Percentiles rank a stretch among this genome's conserved stretches.
Conservation (phyloP, 176 grass and related monocot genomes). For the Elymus sibiricus region DNA sequence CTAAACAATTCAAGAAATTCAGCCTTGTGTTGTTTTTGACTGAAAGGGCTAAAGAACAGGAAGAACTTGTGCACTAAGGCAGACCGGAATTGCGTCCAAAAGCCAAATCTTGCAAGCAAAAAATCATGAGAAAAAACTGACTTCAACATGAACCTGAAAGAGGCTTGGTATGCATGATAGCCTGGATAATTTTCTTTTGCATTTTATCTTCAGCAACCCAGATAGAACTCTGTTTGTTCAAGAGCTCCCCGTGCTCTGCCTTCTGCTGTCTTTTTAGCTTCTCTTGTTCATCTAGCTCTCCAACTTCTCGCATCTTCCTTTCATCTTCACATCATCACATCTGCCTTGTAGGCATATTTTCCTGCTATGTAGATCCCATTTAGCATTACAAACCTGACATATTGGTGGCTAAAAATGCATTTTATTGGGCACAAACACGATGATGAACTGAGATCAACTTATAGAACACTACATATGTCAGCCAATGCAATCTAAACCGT, state of each 20-base stretch:
- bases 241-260: slow-evolving; percentile 40
- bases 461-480: no score
- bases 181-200: slow-evolving; percentile 25
- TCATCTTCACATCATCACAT: slow-evolving; percentile 45
- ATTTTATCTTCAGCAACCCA: slow-evolving; percentile 65
- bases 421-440: not conserved
- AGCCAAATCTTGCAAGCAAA: no score
- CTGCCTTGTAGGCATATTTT: not conserved
- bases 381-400: not conserved
- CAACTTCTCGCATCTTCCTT: slow-evolving; percentile 84
- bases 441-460: not conserved
- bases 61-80: no score
- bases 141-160: slow-evolving; percentile 21
- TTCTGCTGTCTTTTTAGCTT: no score
- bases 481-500: no score
- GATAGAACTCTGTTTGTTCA: slow-evolving; percentile 47
- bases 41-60: no score
- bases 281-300: no score
- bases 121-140: no score
- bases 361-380: not conserved
- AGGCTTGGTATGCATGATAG: slow-evolving; percentile 30
- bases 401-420: not conserved
- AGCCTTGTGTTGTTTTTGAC: no score
- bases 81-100: no score
- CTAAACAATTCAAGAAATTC: no score